Conservation (phyloP, 768 basidiomycete genomes). For the Scleroderma citrinum region DNA sequence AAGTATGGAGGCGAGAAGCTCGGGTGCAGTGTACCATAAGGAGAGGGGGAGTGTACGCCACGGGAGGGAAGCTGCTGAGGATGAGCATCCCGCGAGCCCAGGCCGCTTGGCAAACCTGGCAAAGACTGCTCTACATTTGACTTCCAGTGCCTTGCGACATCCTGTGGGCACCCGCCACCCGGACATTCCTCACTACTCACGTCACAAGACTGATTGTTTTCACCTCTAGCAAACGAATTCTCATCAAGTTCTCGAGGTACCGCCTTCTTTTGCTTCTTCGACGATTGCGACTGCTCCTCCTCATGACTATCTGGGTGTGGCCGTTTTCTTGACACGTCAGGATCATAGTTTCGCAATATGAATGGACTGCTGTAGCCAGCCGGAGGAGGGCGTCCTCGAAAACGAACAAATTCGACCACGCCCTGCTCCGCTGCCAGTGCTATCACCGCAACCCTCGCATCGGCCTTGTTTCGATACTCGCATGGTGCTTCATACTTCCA, state of each 20-base stretch:
- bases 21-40: neutral
- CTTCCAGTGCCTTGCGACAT: neutral
- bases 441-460: conserved; percentile 56
- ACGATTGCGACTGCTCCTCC: conserved; percentile 12
- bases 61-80: neutral
- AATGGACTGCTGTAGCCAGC: conserved; percentile 36
- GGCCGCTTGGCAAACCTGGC: neutral
- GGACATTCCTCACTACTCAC: too few species aligned
- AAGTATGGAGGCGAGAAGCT: neutral
- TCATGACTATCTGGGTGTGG: conserved; percentile 26
- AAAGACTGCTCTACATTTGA: too few species aligned
- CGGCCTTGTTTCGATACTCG: conserved; percentile 51
- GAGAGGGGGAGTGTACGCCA: neutral
- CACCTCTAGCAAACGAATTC: conserved; percentile 7
- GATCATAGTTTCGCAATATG: conserved; percentile 20
- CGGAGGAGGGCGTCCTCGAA: conserved; percentile 39
- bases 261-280: conserved; percentile 26
- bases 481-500: conserved; percentile 40
- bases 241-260: conserved; percentile 8
- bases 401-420: conserved; percentile 54
- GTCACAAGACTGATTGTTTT: conserved; percentile 3
- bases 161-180: too few species aligned
- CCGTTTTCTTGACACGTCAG: conserved; percentile 30
- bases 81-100: neutral
- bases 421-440: conserved; percentile 50